Base-by-base conservation (phyloP, 179 eudicot genomes). In the Patellifolia procumbens region DNA sequence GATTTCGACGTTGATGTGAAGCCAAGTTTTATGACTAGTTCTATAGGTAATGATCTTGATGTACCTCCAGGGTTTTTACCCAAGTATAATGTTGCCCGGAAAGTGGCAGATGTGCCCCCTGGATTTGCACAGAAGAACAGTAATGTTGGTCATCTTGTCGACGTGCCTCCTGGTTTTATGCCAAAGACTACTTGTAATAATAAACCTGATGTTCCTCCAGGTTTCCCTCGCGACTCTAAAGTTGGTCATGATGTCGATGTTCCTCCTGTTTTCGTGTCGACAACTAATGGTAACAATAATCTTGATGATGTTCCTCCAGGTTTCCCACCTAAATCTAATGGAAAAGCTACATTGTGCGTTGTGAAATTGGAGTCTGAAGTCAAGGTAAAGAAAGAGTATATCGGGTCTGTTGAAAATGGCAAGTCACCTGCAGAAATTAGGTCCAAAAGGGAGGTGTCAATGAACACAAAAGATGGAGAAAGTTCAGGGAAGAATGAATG, bases 41-140 rank as follows among this genome's bases (percentile, higher is more conserved):
- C 0, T 29, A 11, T 62, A 58, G 80, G 26, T 62, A 24, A 11
- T 32, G 69, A 70, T 32, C 62, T 22, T 34, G 37, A 31, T 32
- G 74, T 22, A n/a, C 78, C 78, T 74, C 71, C 61, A 12, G 76
- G 76, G 2, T 74, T 74, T 37, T 22, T 17, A 20, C 42, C 68
- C 8, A 26, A 56, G 34, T 43, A 55, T 13, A 28, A 8, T 62
- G 60, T 60, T 31, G 32, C 32, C 29, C 35, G 7, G 13, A 64
- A 46, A 31, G 26, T 49, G 45, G 65, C 53, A 2, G 78, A 61
- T 59, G 75, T 60, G 49, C 69, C 68, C 56, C 73, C 68, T 65
- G 81, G 74, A 32, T 69, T 52, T 28, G 51, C 42, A 34, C 48
- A 39, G 51, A 69, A 69, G 51, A 69, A 69, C 0, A 49, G 2